phyloP scores from a whole-genome alignment of 2,329 filamentous ascomycete species.

The Periconia sp. region DNA sequence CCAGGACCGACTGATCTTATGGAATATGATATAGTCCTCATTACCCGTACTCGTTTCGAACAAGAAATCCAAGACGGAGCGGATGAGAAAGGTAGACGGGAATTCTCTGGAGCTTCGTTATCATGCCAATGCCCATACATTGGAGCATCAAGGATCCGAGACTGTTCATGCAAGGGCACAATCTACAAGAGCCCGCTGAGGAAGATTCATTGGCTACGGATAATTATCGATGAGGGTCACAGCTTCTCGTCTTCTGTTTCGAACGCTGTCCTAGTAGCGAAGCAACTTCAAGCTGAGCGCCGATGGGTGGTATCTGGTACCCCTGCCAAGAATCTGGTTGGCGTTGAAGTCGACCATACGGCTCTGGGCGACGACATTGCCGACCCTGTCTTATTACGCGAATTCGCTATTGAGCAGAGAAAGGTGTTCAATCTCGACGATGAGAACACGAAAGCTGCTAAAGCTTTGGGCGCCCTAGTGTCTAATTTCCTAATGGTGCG shows the following conservation, averaged over 20 bases:
- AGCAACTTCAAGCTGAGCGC: conserved; percentile 66
- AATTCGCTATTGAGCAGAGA: conserved; percentile 47
- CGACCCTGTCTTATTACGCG: conserved; percentile 30
- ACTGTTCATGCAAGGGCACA: conserved; percentile 53
- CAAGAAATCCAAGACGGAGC: conserved; percentile 63
- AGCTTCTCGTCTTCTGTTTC: conserved; percentile 75
- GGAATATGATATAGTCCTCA: conserved; percentile 76
- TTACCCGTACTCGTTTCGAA: conserved; percentile 77
- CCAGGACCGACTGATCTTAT: conserved; percentile 66
- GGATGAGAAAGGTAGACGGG: conserved; percentile 52
- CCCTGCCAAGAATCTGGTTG: conserved; percentile 81
- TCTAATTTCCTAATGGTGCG: conserved; percentile 74
- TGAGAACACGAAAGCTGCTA: conserved; percentile 55
- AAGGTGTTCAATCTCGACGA: conserved; percentile 45
- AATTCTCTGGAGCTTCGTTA: conserved; percentile 25
- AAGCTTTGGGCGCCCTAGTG: conserved; percentile 68
- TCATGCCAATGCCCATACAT: conserved; percentile 50
- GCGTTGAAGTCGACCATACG: conserved; percentile 68
- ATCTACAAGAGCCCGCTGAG: conserved; percentile 68
- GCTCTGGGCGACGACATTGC: conserved; percentile 38
- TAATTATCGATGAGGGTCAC: conserved; percentile 93
- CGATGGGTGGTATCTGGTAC: conserved; percentile 93
- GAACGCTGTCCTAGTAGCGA: conserved; percentile 61
- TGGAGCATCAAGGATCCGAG: conserved; percentile 48
- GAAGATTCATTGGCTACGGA: conserved; percentile 79